phyloP scores from a whole-genome alignment of 495 filamentous ascomycete genomes.

The Cercophora sp. region DNA sequence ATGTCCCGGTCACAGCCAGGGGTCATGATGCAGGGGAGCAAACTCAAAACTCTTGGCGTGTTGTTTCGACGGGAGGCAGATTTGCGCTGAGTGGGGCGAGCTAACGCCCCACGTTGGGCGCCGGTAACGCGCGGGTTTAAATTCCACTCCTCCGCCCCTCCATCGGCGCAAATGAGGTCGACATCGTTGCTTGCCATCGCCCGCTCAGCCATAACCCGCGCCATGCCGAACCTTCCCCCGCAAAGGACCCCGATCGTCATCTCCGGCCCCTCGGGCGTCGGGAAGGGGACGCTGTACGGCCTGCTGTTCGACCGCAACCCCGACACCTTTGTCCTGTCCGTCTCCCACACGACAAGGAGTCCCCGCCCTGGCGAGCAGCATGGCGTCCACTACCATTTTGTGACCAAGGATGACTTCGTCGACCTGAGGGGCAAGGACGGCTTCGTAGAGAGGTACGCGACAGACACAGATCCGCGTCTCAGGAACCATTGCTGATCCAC shows the following conservation, averaged over 20 bases:
- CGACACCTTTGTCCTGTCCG: slow-evolving; percentile 72
- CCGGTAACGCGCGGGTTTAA: too few relatives aligned
- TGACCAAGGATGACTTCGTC: slow-evolving; percentile 63
- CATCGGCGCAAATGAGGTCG: slow-evolving; percentile 3
- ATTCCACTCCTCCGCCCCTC: too few relatives aligned
- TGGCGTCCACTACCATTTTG: slow-evolving; percentile 80
- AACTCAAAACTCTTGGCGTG: too few relatives aligned
- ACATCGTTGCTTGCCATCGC: slow-evolving; percentile 2
- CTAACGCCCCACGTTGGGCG: too few relatives aligned
- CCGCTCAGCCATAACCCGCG: slow-evolving; percentile 10
- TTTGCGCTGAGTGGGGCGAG: too few relatives aligned
- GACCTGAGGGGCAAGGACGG: slow-evolving; percentile 62
- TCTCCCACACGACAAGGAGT: slow-evolving; percentile 80
- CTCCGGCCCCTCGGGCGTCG: slow-evolving; percentile 79
- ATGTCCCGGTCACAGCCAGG: too few relatives aligned
- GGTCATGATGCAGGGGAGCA: too few relatives aligned
- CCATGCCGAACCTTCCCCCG: slow-evolving; percentile 28
- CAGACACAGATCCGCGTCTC: too few relatives aligned
- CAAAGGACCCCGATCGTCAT: slow-evolving; percentile 71
- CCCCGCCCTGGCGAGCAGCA: slow-evolving; percentile 74
- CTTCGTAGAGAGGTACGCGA: slow-evolving; percentile 64
- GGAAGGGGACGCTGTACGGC: slow-evolving; percentile 83
- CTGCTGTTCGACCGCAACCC: slow-evolving; percentile 61
- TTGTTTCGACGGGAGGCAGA: too few relatives aligned
- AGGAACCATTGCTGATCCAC: background rate